These are phyloP conservation scores for Hordeum vulgare DNA, from an alignment of 176 grass and related monocot species.

Conservation along the genomic window MorexV3_pseudomolecules_assembly NC_058521.1:23240400-23240899, in stretches of 20 bases:
- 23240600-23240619: conserved; percentile 65
- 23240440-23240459: conserved; percentile 48
- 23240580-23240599: conserved; percentile 51
- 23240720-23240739: too few relatives aligned
- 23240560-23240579: conserved; percentile 8
- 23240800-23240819: conserved; percentile 28
- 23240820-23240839: too few relatives aligned
- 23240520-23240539: not conserved
- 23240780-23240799: conserved; percentile 68
- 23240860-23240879: too few relatives aligned
- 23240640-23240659: conserved; percentile 42
- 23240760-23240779: conserved; percentile 61
- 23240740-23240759: too few relatives aligned
- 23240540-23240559: too few relatives aligned
- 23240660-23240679: conserved; percentile 37
- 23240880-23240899: too few relatives aligned
- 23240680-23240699: not conserved
- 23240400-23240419: conserved; percentile 70
- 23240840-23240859: too few relatives aligned
- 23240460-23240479: conserved; percentile 71
- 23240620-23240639: conserved; percentile 55
- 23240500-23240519: too few relatives aligned
- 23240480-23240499: not conserved
- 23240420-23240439: conserved; percentile 57
- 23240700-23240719: too few relatives aligned